Conservation (phyloP, 2,329 filamentous ascomycete species). For the Aspergillus quadrilineatus region DNA sequence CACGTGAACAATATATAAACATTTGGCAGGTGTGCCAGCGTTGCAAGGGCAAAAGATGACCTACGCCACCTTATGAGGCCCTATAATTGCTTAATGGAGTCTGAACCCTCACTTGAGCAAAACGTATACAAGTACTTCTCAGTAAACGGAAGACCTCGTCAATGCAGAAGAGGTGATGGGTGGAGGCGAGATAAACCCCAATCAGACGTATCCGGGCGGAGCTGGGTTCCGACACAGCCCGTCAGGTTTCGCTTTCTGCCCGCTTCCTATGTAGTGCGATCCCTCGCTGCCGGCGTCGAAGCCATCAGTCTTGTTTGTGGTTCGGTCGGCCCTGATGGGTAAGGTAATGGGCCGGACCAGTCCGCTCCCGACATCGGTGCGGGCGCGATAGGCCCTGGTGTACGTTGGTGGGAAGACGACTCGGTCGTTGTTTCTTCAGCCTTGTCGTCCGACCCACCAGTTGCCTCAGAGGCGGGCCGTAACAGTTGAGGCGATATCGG, state of each 20-base stretch:
- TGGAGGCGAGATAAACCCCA: neutral
- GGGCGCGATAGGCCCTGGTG: slow-evolving; percentile 5
- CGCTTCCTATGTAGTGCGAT: slow-evolving; percentile 10
- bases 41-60: neutral
- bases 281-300: slow-evolving; percentile 20
- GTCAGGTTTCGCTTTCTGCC: neutral
- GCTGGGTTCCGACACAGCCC: neutral
- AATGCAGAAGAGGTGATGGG: neutral
- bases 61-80: slow-evolving; percentile 7
- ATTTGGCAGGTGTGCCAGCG: slow-evolving; percentile 3
- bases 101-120: neutral
- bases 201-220: neutral
- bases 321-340: slow-evolving; percentile 5
- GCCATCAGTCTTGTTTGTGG: slow-evolving; percentile 17
- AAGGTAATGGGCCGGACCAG: slow-evolving; percentile 17
- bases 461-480: slow-evolving; percentile 11
- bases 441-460: slow-evolving; percentile 14
- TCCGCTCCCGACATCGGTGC: slow-evolving; percentile 12
- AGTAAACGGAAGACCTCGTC: neutral
- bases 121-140: slow-evolving; percentile 5
- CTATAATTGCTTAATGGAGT: neutral
- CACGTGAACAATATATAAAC: neutral
- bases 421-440: slow-evolving; percentile 9
- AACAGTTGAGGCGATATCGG: slow-evolving; percentile 32
- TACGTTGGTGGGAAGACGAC: neutral